Evolutionary conservation across 2,329 filamentous ascomycete species (phyloP).

Genomic region (Pseudogymnoascus verrucosus): DNA sequence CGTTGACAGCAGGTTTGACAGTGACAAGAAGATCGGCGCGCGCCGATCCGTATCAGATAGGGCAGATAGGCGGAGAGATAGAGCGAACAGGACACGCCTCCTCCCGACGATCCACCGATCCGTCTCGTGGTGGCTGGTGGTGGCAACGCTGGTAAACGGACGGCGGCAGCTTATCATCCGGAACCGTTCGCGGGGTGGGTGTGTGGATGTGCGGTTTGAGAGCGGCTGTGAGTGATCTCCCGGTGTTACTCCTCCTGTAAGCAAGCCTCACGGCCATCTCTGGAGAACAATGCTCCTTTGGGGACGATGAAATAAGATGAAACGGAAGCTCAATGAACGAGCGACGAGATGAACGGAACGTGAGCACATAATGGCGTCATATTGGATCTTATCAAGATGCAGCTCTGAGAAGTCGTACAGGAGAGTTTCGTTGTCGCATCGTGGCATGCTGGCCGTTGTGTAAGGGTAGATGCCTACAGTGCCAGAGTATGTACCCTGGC

Average conservation of each 20-base stretch:
- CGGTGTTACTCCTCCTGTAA: background rate
- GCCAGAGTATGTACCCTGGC: background rate
- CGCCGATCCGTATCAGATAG: background rate
- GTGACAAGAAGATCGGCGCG: background rate
- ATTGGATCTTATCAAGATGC: conserved; percentile 3
- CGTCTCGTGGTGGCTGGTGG: background rate
- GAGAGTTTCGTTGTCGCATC: background rate
- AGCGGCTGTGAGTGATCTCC: background rate
- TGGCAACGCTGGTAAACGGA: background rate
- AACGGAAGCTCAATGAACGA: background rate
- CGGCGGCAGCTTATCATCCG: background rate
- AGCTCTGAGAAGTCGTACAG: background rate
- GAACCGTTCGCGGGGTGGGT: background rate
- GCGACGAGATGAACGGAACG: background rate
- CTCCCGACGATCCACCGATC: background rate
- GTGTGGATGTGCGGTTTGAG: background rate
- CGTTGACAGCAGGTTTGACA: background rate
- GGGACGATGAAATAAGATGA: background rate
- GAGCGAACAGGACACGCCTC: background rate
- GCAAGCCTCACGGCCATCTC: background rate
- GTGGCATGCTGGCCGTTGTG: background rate
- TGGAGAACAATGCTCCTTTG: background rate
- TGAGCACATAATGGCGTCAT: conserved; percentile 3
- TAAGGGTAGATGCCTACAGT: background rate
- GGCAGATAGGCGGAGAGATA: background rate